A percentile compares a stretch with the other conserved stretches of the same genome.
Conservation (phyloP, 2,329 filamentous ascomycete species). For the Sporothrix dimorphospora region DNA sequence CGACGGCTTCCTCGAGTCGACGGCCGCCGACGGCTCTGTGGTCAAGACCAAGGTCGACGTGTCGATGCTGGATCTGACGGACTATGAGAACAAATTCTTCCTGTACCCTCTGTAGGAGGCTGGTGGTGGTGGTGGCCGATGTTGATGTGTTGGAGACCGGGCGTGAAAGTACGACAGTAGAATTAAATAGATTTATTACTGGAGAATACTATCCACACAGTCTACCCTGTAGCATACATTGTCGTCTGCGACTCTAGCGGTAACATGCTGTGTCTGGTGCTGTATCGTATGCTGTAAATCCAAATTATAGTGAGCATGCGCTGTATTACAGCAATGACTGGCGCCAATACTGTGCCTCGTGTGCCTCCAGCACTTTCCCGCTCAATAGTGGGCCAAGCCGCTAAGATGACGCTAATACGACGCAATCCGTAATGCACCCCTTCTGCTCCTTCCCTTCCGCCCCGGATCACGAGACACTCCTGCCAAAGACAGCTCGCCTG, state of each 20-base stretch:
- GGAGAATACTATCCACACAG: not conserved
- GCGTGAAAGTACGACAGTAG: too few relatives aligned
- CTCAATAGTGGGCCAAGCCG: not conserved
- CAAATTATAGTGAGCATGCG: too few relatives aligned
- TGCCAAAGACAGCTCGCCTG: conserved; percentile 6
- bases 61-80: conserved; percentile 45
- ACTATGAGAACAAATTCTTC: conserved; percentile 46
- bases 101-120: conserved; percentile 40
- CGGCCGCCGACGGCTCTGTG: conserved; percentile 19
- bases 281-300: too few relatives aligned
- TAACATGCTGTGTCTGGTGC: too few relatives aligned
- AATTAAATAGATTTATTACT: not conserved
- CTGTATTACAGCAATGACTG: too few relatives aligned
- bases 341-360: too few relatives aligned
- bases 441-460: not conserved
- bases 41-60: conserved; percentile 42
- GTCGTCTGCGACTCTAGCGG: too few relatives aligned
- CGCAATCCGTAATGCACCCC: not conserved
- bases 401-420: not conserved
- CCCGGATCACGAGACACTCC: conserved; percentile 16
- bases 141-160: not conserved
- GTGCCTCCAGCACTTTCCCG: too few relatives aligned
- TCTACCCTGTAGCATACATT: too few relatives aligned
- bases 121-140: not conserved
- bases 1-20: conserved; percentile 30